Evolutionary conservation across 1,284 basidiomycete genomes (phyloP), one percentile per base, ranked within the genome.

Genomic region (Phylloboletellus chloephorus): DNA sequence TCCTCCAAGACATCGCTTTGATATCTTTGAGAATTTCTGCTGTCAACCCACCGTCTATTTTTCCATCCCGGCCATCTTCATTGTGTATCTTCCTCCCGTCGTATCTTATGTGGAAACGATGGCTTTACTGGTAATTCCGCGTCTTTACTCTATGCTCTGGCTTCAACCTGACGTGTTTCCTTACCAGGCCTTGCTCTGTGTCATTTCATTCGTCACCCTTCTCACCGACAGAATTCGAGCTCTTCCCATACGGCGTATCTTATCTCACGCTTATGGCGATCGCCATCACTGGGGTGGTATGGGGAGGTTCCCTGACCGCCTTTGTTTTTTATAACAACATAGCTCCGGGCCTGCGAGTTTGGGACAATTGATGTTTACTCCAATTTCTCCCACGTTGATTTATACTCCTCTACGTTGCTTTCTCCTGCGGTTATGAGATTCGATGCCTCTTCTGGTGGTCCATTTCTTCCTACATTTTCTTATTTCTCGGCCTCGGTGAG

Each of bases 401-500:
- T 57, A 31, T 36, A 65, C 37, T 69, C 73, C 1, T 52, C 64
- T 0, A 13, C 68, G 7, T 0, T 68, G 7, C 71, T 69, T 65
- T 58, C 59, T 10, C 21, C 43, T 30, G 11, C 30, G 0, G 16
- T 37, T 0, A 47, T 47, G 1, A 45, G 7, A 41, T 53, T 0
- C 20, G 72, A 10, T 66, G 72, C 52, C 39, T 67, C 13, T 61
- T 55, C 8, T 63, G 71, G 22, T 76, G 74, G 71, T 28, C 63
- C 6, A 43, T 59, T 20, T 50, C 68, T 32, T 39, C 66, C 15
- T 70, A 67, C 39, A 69, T 81, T 67, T 79, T 81, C 57, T 58
- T 53, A 2, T 76, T 78, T 65, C 79, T 81, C 51, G 77, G 78
- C 0, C 72, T 80, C 38, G 76, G 76, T 2, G 71, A 74, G 41